These are phyloP conservation scores for Colletotrichum tofieldiae DNA, from an alignment of 2,329 filamentous ascomycete genomes.

Conservation along the genomic window DNA sequence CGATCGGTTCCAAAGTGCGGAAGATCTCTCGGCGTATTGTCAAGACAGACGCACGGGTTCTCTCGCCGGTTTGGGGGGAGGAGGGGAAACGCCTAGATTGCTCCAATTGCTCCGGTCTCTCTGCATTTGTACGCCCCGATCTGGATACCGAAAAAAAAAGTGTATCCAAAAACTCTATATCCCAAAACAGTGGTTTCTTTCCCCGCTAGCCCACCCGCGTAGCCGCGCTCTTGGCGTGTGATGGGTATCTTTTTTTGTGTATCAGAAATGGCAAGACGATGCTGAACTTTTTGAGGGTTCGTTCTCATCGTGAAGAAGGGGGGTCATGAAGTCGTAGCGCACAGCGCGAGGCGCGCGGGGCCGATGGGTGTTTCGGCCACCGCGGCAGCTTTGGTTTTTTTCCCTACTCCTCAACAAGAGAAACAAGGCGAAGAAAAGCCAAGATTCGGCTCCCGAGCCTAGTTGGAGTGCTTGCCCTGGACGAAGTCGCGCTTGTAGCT, in stretches of 20 bases:
- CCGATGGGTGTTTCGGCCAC: not conserved
- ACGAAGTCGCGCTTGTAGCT: conserved; percentile 53
- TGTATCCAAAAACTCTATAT: conserved; percentile 25
- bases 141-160: not conserved
- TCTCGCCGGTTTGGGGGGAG: not conserved
- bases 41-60: not conserved
- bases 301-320: conserved; percentile 13
- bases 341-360: conserved; percentile 25
- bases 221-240: conserved; percentile 18
- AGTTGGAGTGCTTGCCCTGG: conserved; percentile 49
- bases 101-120: conserved; percentile 34
- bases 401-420: not conserved
- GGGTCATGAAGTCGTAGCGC: conserved; percentile 41
- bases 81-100: conserved; percentile 35
- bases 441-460: not conserved
- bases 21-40: not conserved
- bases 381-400: not conserved
- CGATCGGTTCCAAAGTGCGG: not conserved
- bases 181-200: conserved; percentile 11
- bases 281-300: conserved; percentile 19
- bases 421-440: not conserved
- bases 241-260: conserved; percentile 28
- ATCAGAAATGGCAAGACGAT: conserved; percentile 12
- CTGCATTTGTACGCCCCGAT: conserved; percentile 9
- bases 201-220: conserved; percentile 10